A percentile compares a stretch with the other conserved stretches of the same genome.
Evolutionary conservation across 1,284 basidiomycete genomes (phyloP).

Genomic region (Apiotrichum gamsii): DNA sequence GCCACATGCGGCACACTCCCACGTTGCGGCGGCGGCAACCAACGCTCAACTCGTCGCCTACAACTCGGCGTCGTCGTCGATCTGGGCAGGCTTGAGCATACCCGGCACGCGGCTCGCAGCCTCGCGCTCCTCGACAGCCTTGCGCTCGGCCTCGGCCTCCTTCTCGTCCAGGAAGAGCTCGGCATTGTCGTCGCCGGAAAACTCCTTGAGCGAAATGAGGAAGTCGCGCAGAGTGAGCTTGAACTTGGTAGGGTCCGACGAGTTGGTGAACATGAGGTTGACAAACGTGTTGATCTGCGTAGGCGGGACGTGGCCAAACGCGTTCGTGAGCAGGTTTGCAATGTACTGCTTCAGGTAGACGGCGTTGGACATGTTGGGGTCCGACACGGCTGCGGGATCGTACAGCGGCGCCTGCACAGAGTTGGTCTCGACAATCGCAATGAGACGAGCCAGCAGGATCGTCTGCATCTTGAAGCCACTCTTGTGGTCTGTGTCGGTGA

Average conservation of each 20-base stretch:
- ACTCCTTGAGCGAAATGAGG: slow-evolving; percentile 84
- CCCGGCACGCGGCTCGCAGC: slow-evolving; percentile 93
- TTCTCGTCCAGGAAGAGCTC: slow-evolving; percentile 93
- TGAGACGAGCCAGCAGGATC: slow-evolving; percentile 82
- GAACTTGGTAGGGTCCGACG: slow-evolving; percentile 86
- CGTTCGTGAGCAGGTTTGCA: slow-evolving; percentile 72
- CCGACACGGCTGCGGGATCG: slow-evolving; percentile 67
- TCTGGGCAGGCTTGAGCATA: slow-evolving; percentile 91
- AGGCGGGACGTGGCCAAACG: slow-evolving; percentile 85
- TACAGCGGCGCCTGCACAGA: slow-evolving; percentile 78
- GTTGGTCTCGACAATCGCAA: slow-evolving; percentile 83
- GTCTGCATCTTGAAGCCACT: slow-evolving; percentile 88
- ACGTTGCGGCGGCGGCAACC: too few species aligned
- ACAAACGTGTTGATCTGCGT: slow-evolving; percentile 74
- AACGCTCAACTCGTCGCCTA: too few species aligned
- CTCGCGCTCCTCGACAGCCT: slow-evolving; percentile 73
- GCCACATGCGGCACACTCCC: too few species aligned
- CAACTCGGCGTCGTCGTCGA: slow-evolving; percentile 65
- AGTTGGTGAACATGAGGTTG: slow-evolving; percentile 72
- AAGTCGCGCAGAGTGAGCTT: slow-evolving; percentile 82
- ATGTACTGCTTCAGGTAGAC: slow-evolving; percentile 83
- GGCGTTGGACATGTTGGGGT: slow-evolving; percentile 72
- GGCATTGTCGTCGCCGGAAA: slow-evolving; percentile 64
- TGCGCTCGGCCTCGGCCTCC: slow-evolving; percentile 69
- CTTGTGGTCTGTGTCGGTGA: slow-evolving; percentile 98